phyloP scores from a whole-genome alignment of 176 grass and related monocot genomes.

The Hsuehochloa calcarea region DNA sequence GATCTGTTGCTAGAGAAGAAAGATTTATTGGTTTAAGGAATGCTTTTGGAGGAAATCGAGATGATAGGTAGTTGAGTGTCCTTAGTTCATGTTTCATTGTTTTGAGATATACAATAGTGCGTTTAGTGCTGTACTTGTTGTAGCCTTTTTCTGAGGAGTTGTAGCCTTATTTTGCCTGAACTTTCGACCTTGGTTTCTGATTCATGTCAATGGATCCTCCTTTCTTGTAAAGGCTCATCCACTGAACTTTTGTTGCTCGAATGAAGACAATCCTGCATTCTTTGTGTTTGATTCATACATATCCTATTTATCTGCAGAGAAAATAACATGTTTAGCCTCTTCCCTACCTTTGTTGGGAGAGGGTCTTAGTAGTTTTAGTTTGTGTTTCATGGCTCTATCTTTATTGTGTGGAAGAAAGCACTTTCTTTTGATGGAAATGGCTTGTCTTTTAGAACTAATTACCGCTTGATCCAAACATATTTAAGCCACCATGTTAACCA shows the following conservation, averaged over 20 bases:
- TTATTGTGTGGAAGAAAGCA: too few species aligned
- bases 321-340: not conserved
- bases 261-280: not conserved
- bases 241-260: not conserved
- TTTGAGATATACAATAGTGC: not conserved
- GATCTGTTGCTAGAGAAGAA: not conserved
- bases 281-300: not conserved
- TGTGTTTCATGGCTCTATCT: too few species aligned
- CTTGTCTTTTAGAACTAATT: too few species aligned
- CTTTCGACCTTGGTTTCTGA: not conserved
- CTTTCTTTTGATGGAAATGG: too few species aligned
- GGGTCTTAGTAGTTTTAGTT: not conserved
- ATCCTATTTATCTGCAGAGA: not conserved
- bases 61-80: too few species aligned
- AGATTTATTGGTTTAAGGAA: not conserved
- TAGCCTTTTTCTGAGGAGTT: not conserved
- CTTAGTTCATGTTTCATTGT: not conserved
- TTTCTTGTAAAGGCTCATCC: not conserved
- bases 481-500: too few species aligned
- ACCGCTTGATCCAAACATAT: too few species aligned
- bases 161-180: not conserved
- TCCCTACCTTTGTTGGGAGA: not conserved
- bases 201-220: not conserved
- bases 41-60: not conserved
- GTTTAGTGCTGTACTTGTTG: not conserved